Conservation (phyloP, 2,329 filamentous ascomycete genomes). For the Fusarium veterinarium region DNA sequence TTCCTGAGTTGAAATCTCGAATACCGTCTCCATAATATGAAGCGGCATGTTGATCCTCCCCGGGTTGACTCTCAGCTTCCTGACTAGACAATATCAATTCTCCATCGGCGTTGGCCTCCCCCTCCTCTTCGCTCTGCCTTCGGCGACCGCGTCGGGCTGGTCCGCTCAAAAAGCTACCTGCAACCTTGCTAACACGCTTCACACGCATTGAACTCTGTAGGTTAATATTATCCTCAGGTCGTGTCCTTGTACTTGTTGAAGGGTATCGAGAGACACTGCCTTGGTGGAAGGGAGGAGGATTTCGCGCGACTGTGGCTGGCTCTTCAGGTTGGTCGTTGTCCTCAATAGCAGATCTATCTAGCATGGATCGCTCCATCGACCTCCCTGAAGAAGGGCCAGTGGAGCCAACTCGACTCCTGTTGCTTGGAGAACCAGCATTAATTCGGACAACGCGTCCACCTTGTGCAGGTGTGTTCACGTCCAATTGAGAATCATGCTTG, state of each 20-base stretch:
- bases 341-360: conserved; percentile 52
- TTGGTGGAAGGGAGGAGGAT: conserved; percentile 59
- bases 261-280: conserved; percentile 66
- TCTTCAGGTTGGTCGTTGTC: conserved; percentile 62
- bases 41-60: conserved; percentile 52
- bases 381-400: conserved; percentile 52
- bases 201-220: conserved; percentile 80
- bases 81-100: conserved; percentile 55
- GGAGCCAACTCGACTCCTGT: conserved; percentile 52
- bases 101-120: conserved; percentile 57
- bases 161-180: conserved; percentile 82
- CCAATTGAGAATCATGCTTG: conserved; percentile 47
- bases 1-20: conserved; percentile 67
- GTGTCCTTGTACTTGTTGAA: conserved; percentile 61
- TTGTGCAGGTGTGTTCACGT: conserved; percentile 66
- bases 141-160: conserved; percentile 81
- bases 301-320: conserved; percentile 61
- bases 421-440: conserved; percentile 62
- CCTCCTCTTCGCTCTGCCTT: conserved; percentile 63
- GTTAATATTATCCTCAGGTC: conserved; percentile 71
- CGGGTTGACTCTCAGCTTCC: conserved; percentile 56
- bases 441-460: conserved; percentile 67
- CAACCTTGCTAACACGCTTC: conserved; percentile 79
- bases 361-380: conserved; percentile 50
- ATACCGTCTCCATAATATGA: conserved; percentile 58